Evolutionary conservation across 179 eudicot species (phyloP), one percentile per base, ranked within the genome.

Genomic region (Silene coronaria): DNA sequence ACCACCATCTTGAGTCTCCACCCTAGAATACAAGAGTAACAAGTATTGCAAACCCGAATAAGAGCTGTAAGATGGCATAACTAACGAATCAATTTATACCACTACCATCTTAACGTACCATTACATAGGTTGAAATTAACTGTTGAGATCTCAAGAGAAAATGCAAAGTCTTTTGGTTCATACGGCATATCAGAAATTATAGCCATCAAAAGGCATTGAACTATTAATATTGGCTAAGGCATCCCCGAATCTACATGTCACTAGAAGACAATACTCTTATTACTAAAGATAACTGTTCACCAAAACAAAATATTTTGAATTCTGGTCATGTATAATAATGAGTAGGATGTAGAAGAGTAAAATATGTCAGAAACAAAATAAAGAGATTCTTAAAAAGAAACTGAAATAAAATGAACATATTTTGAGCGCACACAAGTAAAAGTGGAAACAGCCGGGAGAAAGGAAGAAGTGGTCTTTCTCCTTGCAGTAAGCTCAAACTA

Each of bases 1-100:
- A 80, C 99, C 99, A 72, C 95, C 99, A 83, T 95, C 99, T 88
- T 95, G 99, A 34, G 99, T 95, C 88, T 95, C 99, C 82, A 84
- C 99, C 99, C 99, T 95, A 55, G 45, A 71, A 30, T 64, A 55
- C 4, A 14, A 53, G 23, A 53, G 24, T 51, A 26, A 0, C 6
- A 28, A 34, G 64, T 71, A 60, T 53, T 71, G 32, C 63, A 16
- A 51, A 71, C 26, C 23, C 60, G 5, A 4, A 1, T 34, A 70
- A 48, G 30, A 68, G 57, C 55, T 10, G 3, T 68, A 45, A 68
- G 72, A 42, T 53, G 27, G n/a, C 13, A 67, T 11, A 19, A 19
- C 51, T 36, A 69, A 48, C 53, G 21, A 48, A 26, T 38, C 27
- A 70, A 46, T 22, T 69, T n/a, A 45, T 68, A 42, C 19, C 9